Percentiles rank a stretch among this genome's conserved stretches.
Conservation (phyloP, 148 eudicot species). For the Chenopodium suecicum region DNA sequence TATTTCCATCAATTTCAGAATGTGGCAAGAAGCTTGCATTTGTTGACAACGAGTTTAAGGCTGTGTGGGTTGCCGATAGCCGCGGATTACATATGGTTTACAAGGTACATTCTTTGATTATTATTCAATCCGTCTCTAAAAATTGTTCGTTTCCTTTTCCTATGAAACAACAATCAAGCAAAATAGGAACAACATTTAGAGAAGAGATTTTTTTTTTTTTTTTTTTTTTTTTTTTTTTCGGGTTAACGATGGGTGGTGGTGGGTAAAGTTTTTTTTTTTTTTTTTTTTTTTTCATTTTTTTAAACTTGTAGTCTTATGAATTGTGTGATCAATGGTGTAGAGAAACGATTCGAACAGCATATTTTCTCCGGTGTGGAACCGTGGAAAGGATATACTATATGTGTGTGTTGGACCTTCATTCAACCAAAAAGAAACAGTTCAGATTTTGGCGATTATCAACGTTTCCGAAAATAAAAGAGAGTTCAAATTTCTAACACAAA, state of each 20-base stretch:
- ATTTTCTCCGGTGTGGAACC: constrained; percentile 21
- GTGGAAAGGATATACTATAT: constrained; percentile 15
- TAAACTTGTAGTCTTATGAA: too few species aligned
- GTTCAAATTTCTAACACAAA: neutral
- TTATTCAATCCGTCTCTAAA: too few species aligned
- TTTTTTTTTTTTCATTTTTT: too few species aligned
- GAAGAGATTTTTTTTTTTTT: too few species aligned
- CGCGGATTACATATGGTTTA: constrained; percentile 1
- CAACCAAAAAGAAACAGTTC: neutral
- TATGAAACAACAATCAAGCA: too few species aligned
- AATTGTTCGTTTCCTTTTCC: too few species aligned
- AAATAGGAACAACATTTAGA: too few species aligned
- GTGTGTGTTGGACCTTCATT: constrained; percentile 27
- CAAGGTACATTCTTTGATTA: neutral
- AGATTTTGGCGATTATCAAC: constrained; percentile 3
- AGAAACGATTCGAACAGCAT: neutral
- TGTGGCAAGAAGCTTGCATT: constrained; percentile 20
- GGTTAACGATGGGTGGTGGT: too few species aligned
- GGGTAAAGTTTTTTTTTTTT: too few species aligned
- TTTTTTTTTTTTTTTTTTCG: too few species aligned
- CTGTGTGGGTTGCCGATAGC: constrained; percentile 7
- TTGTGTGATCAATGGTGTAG: too few species aligned
- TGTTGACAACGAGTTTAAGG: constrained; percentile 9
- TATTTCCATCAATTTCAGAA: constrained; percentile 17
- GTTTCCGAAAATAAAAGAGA: neutral